Base-by-base conservation (phyloP, 2,329 filamentous ascomycete genomes). In the Uncinocarpus reesii region DNA sequence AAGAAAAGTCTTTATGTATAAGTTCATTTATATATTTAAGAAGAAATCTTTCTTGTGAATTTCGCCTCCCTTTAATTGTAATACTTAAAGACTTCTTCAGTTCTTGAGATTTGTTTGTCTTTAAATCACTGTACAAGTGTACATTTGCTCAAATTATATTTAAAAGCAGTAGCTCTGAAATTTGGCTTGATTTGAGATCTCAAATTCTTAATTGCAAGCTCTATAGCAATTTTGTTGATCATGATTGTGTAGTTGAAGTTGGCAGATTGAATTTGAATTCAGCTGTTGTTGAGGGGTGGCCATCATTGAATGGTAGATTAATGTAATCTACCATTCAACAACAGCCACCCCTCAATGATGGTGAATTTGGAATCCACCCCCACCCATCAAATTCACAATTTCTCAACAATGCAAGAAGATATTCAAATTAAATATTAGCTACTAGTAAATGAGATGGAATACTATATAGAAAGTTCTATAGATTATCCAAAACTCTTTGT, bases 191-290 rank as follows among this genome's bases (percentile, higher is more conserved):
- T 13, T 36, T 50, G 36, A 4, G 35, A 41, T 34, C 32, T 26
- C 20, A 47, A 47, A 47, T 50, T 36, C 36, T 41, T 21, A 50
- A 50, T 46, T 20, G 35, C 24, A 24, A 40, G 21, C n/a, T n/a
- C 11, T 24, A 50, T 50, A 23, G 42, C 36, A 10, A 13, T 35
- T 34, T 50, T 13, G 15, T 40, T 40, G 34, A 45, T 34, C 34
- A 49, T 49, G 16, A 5, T 38, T 13, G 16, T 28, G 26, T n/a
- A 6, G 18, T 32, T 44, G 21, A 7, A 47, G 6, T 16, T 34
- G 48, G 11, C 7, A 5, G 16, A 11, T n/a, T 8, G 32, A n/a
- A n/a, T 16, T 35, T 35, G 26, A 28, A 11, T 28, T 28, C 26
- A 28, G 11, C 6, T n/a, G 11, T 28, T 11, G 28, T 10, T 37